A percentile compares a stretch with the other conserved stretches of the same genome.
These are phyloP conservation scores for Pseudovirgaria hyperparasitica DNA, from an alignment of 2,329 filamentous ascomycete genomes.

Conservation along the genomic window DNA sequence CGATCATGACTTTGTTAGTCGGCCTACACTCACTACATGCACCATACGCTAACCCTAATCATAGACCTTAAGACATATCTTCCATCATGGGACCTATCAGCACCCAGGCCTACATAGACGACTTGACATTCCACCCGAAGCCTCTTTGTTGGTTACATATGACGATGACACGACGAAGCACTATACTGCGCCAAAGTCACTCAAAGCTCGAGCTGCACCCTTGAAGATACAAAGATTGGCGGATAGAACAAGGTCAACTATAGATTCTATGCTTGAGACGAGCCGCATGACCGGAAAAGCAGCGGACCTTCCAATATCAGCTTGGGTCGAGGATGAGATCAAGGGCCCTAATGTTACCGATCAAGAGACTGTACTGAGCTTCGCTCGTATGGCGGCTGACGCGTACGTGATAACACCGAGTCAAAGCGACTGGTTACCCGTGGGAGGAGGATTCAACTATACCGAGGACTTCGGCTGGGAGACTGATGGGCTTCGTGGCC, in stretches of 20 bases:
- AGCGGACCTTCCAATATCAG: slow-evolving; percentile 54
- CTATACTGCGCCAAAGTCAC: slow-evolving; percentile 33
- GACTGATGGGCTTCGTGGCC: slow-evolving; percentile 73
- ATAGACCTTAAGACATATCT: slow-evolving; percentile 76
- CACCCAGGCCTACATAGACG: slow-evolving; percentile 67
- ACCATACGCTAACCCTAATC: too few relatives aligned
- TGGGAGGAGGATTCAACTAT: slow-evolving; percentile 64
- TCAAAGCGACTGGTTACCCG: slow-evolving; percentile 64
- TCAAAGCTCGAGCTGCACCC: slow-evolving; percentile 45
- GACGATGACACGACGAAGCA: slow-evolving; percentile 34
- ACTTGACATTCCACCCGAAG: slow-evolving; percentile 54
- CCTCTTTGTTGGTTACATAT: slow-evolving; percentile 49
- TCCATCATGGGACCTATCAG: slow-evolving; percentile 74
- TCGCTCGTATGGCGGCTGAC: slow-evolving; percentile 81
- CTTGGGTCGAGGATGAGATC: slow-evolving; percentile 74
- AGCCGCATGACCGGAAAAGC: slow-evolving; percentile 57
- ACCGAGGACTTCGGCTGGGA: slow-evolving; percentile 90
- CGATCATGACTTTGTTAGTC: too few relatives aligned
- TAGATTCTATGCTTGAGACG: slow-evolving; percentile 66
- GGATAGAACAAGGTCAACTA: slow-evolving; percentile 61
- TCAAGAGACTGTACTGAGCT: slow-evolving; percentile 67
- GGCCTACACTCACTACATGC: too few relatives aligned
- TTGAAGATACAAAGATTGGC: slow-evolving; percentile 67
- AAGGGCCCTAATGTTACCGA: slow-evolving; percentile 71
- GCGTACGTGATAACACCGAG: slow-evolving; percentile 69